phyloP scores from a whole-genome alignment of 2,329 filamentous ascomycete genomes.

The Chaetomium globosum region DNA sequence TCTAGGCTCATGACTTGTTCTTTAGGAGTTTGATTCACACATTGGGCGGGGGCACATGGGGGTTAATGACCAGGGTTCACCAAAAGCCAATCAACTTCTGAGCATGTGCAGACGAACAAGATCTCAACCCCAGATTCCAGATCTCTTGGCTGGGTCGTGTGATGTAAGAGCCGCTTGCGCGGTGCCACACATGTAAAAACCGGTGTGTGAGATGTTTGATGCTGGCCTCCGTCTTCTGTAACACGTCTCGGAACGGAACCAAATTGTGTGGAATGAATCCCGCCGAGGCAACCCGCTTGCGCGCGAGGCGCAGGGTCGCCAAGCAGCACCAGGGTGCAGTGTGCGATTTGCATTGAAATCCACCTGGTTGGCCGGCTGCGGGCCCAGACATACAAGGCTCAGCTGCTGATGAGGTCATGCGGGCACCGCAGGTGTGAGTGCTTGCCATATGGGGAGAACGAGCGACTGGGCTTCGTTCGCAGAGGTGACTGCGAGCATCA shows the following conservation, averaged over 20 bases:
- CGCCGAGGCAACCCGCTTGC: not conserved
- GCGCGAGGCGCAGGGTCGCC: not conserved
- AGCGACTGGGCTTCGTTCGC: not conserved
- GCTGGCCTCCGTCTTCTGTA: not conserved
- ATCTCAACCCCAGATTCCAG: not conserved
- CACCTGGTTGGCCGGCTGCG: not conserved
- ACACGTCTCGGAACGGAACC: not conserved
- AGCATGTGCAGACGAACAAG: conserved; percentile 15
- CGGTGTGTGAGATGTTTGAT: not conserved
- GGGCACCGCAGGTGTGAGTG: conserved; percentile 4
- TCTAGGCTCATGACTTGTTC: conserved; percentile 36
- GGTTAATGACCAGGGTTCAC: conserved; percentile 37
- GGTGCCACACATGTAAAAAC: not conserved
- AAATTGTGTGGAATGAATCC: not conserved
- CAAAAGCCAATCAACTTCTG: conserved; percentile 38
- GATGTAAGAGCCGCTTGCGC: conserved; percentile 16
- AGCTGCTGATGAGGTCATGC: conserved; percentile 23
- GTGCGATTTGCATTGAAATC: not conserved
- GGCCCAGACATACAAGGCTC: not conserved
- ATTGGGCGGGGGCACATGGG: conserved; percentile 28
- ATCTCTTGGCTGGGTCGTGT: not conserved
- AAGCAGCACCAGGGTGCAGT: not conserved
- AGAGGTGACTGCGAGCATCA: not conserved
- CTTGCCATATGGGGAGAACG: conserved; percentile 8
- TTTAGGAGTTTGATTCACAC: conserved; percentile 36